Evolutionary conservation across 1,284 basidiomycete species (phyloP).

Genomic region (Moesziomyces parantarcticus): DNA sequence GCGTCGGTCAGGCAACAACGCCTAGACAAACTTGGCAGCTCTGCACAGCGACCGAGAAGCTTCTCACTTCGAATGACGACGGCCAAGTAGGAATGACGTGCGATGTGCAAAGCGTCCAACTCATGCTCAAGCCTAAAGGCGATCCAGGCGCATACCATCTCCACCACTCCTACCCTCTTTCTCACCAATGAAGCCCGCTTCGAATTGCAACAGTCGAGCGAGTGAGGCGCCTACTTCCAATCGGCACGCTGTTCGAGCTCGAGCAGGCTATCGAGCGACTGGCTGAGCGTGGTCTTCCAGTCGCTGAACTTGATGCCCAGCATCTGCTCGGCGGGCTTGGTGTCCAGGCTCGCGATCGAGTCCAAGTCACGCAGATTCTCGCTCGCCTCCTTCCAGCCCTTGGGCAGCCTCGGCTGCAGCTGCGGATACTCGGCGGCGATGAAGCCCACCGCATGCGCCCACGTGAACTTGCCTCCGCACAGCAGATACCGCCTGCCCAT

Average conservation of each 20-base stretch:
- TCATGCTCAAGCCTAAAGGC: slow-evolving; percentile 27
- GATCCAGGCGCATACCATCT: slow-evolving; percentile 7
- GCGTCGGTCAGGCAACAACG: slow-evolving; percentile 13
- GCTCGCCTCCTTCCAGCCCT: slow-evolving; percentile 53
- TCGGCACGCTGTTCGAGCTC: slow-evolving; percentile 45
- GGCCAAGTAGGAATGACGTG: slow-evolving; percentile 9
- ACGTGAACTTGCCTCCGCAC: slow-evolving; percentile 56
- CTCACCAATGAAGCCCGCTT: too few relatives aligned
- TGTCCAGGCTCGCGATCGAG: slow-evolving; percentile 46
- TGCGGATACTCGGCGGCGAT: slow-evolving; percentile 48
- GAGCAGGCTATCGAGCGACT: slow-evolving; percentile 52
- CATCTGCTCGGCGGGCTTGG: slow-evolving; percentile 36
- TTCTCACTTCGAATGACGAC: not conserved
- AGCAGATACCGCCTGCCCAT: slow-evolving; percentile 53
- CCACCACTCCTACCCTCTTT: slow-evolving; percentile 1
- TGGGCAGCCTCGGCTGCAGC: slow-evolving; percentile 49
- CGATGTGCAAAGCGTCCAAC: slow-evolving; percentile 10
- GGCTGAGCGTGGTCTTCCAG: slow-evolving; percentile 57
- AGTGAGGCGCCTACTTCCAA: slow-evolving; percentile 24
- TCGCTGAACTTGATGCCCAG: slow-evolving; percentile 49
- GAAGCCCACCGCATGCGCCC: slow-evolving; percentile 51
- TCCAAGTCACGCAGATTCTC: slow-evolving; percentile 19
- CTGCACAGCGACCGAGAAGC: slow-evolving; percentile 1
- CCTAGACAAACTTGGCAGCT: slow-evolving; percentile 14
- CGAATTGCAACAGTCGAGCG: too few relatives aligned